Base-by-base conservation (phyloP, 2,329 filamentous ascomycete species). In the Trichophyton mentagrophytes region DNA sequence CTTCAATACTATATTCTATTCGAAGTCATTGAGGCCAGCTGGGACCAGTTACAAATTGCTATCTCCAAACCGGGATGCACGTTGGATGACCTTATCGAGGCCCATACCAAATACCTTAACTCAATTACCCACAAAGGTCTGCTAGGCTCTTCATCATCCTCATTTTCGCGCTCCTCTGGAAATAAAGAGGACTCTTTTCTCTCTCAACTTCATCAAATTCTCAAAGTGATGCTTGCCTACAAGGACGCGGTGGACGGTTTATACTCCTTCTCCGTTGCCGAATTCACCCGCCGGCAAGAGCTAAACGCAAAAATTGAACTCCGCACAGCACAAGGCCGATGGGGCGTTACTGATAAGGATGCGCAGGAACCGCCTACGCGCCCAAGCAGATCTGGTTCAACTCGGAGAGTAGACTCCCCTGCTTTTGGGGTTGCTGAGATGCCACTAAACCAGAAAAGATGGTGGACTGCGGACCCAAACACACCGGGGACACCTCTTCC, bases 1-100 rank as follows among this genome's bases (percentile, higher is more conserved):
- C 81, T 99, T 13, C 93, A 99, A 73, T 96, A 97, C 77, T 99
- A 99, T 73, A 96, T 99, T 66, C 80, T 99, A 8, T 99, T 97
- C 69, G 93, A 99, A 73, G 93, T 99, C 66, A 97, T 99, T 67
- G 93, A 99, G 73, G 87, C 89, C 40, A 93, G 89, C 57, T 99
- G 93, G 95, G 88, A 89, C 64, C 87, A 92, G 69, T 81, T 99
- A 1, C 89, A 96, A 72, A 82, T 84, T 30, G 87, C 88, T 36
- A 86, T 97, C 64, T 84, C 82, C 60, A 90, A 88, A 70, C 89
- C 92, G 13, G 88, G 89, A 66, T 91, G 87, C 69, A 99, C 93
- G 0, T 82, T 99, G 9, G 95, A 99, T 76, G 93, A 97, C 69
- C 81, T 99, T 60, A 97, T 99, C 70, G 82, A 86, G 66, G 92